Percentiles rank a stretch among this genome's conserved stretches.
Conservation (phyloP, 768 basidiomycete species). For the Leucosporidium scottii region DNA sequence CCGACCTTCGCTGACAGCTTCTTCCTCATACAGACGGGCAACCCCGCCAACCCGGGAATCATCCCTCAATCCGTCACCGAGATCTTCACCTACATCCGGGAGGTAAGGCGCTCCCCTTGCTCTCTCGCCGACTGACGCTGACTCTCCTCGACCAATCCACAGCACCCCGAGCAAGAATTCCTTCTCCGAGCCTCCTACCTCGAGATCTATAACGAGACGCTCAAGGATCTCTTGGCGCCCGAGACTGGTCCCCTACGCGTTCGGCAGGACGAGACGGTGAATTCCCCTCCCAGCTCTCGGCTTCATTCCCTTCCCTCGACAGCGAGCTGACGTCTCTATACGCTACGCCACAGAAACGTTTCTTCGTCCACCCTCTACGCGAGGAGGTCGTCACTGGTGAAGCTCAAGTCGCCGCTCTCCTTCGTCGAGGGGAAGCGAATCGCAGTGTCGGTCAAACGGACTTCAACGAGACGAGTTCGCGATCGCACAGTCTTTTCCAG, state of each 20-base stretch:
- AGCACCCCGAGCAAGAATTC: slow-evolving; percentile 75
- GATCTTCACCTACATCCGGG: slow-evolving; percentile 74
- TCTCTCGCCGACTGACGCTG: not conserved
- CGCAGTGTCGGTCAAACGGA: slow-evolving; percentile 88
- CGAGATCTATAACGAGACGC: slow-evolving; percentile 53
- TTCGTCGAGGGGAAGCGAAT: slow-evolving; percentile 78
- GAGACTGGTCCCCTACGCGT: slow-evolving; percentile 31
- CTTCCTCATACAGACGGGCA: slow-evolving; percentile 43
- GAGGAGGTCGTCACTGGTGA: slow-evolving; percentile 93
- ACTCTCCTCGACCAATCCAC: slow-evolving; percentile 1
- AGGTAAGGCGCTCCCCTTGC: slow-evolving; percentile 36
- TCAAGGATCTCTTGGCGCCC: slow-evolving; percentile 69
- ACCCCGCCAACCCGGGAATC: slow-evolving; percentile 72
- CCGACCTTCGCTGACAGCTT: not conserved
- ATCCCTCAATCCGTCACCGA: slow-evolving; percentile 90
- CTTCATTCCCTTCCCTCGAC: slow-evolving; percentile 11
- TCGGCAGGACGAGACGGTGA: slow-evolving; percentile 33
- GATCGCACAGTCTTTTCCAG: slow-evolving; percentile 89
- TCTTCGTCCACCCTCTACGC: slow-evolving; percentile 61
- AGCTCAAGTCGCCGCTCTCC: slow-evolving; percentile 74
- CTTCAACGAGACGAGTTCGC: slow-evolving; percentile 91
- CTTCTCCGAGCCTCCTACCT: slow-evolving; percentile 88
- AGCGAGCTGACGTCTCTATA: not conserved
- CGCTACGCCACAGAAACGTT: slow-evolving; percentile 27
- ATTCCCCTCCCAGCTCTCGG: not conserved